Conservation (phyloP, 2,329 filamentous ascomycete genomes). For the Epichloe baconii region DNA sequence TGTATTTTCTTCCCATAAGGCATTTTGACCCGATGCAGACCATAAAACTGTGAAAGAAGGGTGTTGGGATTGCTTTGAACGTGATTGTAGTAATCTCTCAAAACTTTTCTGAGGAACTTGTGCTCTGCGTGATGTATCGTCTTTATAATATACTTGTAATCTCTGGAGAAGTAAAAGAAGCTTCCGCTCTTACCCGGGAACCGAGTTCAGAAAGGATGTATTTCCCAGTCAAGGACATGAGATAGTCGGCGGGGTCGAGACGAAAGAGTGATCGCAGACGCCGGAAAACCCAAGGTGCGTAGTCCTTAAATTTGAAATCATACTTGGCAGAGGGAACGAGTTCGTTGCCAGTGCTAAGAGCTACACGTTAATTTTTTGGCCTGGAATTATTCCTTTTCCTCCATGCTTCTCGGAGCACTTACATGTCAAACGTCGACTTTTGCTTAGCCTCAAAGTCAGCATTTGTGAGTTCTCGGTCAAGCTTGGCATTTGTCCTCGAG, state of each 20-base stretch:
- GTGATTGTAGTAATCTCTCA: constrained; percentile 88
- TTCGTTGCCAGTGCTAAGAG: constrained; percentile 74
- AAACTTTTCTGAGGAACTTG: constrained; percentile 70
- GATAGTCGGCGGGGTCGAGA: constrained; percentile 90
- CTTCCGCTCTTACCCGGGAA: constrained; percentile 97
- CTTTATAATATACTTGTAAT: constrained; percentile 99
- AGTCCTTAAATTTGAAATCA: constrained; percentile 99
- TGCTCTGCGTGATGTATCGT: constrained; percentile 95
- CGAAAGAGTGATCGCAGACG: constrained; percentile 78
- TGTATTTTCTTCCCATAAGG: constrained; percentile 97
- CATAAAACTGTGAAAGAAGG: constrained; percentile 93
- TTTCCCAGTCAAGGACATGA: constrained; percentile 96
- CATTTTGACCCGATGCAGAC: constrained; percentile 93
- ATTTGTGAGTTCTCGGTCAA: constrained; percentile 79
- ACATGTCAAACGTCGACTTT: constrained; percentile 99
- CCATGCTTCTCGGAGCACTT: constrained; percentile 23
- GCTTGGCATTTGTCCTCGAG: constrained; percentile 89
- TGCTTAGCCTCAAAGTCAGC: constrained; percentile 89
- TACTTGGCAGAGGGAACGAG: constrained; percentile 96
- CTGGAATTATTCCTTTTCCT: background rate
- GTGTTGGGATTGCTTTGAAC: constrained; percentile 92
- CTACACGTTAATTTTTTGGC: background rate
- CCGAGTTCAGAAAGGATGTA: constrained; percentile 96
- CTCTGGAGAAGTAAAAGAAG: constrained; percentile 98
- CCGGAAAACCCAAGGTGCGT: constrained; percentile 98